Base-by-base conservation (phyloP, 192 early-diverging fungal genomes). In the Dispira parvispora region DNA sequence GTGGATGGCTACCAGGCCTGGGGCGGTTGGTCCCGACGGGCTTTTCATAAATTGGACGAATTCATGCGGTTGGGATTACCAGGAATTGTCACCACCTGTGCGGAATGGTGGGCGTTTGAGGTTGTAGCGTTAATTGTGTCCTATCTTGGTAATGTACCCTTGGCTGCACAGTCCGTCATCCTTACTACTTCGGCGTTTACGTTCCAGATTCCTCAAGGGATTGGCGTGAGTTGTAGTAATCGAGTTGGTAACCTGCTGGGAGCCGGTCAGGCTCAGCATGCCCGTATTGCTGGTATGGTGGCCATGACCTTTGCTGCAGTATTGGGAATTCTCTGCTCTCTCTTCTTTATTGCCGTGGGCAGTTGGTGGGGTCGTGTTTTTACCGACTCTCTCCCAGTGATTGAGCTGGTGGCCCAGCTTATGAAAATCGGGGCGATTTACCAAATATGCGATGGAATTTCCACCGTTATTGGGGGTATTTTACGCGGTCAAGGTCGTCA, bases 111-210 rank as follows among this genome's bases (percentile, higher is more conserved):
- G 70, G 76, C 86, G 11, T 82, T 86, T 55, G 88, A 91, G 62
- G 62, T 86, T 18, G 78, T 86, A 13, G 80, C 88, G 23, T 67
- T 91, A 52, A 80, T 81, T 1, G 88, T 91, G 14, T 85, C 89
- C 16, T 76, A 83, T 56, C 71, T 98, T 3, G 90, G 92, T 16
- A 80, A 81, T 6, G 64, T 75, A 18, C 72, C 75, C 28, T 72
- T 98, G 45, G 94, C 93, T 14, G 83, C 88, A 23, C 95, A 98
- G 64, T 84, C 83, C 8, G 73, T 89, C 32, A 71, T 89, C 43
- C 76, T 94, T 46, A 90, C 86, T 21, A 86, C 85, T 25, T 78
- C 82, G 5, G 75, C 78, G 53, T 65, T 87, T 47, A 67, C 85
- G 8, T 89, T 87, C 63, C 84, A 84, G 11, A 77, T 90, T 13